Base-by-base conservation (phyloP, 768 basidiomycete species). In the Atractiella rhizophila region DNA sequence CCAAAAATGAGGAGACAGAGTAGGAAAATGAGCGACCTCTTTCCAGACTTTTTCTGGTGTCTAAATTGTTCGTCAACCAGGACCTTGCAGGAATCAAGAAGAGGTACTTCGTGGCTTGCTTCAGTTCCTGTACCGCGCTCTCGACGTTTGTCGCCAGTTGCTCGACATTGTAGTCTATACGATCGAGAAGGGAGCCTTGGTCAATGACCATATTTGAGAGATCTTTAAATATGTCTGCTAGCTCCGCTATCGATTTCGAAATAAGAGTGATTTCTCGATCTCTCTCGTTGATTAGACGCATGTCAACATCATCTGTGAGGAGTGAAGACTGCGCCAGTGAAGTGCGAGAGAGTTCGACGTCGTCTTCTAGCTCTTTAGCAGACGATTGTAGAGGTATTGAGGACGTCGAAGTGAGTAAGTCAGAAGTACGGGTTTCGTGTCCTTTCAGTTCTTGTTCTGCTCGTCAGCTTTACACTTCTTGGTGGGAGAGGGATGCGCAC, bases 171-270 rank as follows among this genome's bases (percentile, higher is more conserved):
- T 82, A 98, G 60, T 98, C 91, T 42, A 96, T 69, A 28, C 81
- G 83, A 60, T 96, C 91, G 41, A 96, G 67, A 25, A 98, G 68
- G 23, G 88, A 94, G 23, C 91, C 91, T 55, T 98, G 91, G 60
- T 96, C 91, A 48, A 96, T 94, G 44, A 98, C 82, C 41, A 98
- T 70, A 27, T 68, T 68, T 12, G 77, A 78, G 34, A 98, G 66
- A 56, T 98, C 91, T 53, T 88, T 83, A 68, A 98, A 98, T 37
- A 98, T 68, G 53, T 88, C 88, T 1, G 86, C 86, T 23, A 98
- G 67, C 32, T 72, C 70, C 30, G 77, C 70, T 51, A 98, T 98
- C 18, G 77, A 83, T 50, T 76, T 74, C 2, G 88, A 85, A 47
- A 98, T 82, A 54, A 85, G 74, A 25, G 72, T 68, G 44, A 98